These are phyloP conservation scores for Schizosaccharomyces osmophilus DNA, from an alignment of 805 yeast species.

Conservation along the genomic window DNA sequence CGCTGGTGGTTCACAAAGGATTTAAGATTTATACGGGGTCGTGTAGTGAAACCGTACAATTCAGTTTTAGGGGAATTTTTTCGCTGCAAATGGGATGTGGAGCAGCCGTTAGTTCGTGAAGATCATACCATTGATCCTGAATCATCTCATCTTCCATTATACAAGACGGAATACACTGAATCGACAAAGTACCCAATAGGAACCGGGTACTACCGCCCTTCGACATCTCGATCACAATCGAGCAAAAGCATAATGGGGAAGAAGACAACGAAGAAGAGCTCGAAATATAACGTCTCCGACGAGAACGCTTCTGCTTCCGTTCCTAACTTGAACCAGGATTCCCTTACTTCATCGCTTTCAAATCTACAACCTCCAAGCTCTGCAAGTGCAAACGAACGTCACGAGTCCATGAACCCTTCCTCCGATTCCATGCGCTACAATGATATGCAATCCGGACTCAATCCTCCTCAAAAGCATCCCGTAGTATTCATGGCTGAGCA, in stretches of 20 bases:
- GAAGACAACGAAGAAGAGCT: background rate
- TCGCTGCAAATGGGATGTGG: conserved; percentile 1
- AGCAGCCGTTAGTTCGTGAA: background rate
- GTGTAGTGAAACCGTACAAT: conserved; percentile 2
- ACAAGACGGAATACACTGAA: background rate
- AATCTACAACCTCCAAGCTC: no score
- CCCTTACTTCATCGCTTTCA: background rate
- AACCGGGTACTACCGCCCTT: background rate
- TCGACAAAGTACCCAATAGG: background rate
- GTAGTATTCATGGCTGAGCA: conserved; percentile 1
- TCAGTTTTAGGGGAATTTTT: conserved; percentile 3
- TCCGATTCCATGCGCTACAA: no score
- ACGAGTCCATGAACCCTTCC: no score
- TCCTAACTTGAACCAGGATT: background rate
- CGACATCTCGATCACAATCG: background rate
- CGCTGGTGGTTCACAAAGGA: conserved; percentile 4
- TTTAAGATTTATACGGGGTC: background rate
- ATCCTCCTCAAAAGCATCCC: background rate
- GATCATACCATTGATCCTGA: conserved; percentile 2
- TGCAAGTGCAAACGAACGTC: no score
- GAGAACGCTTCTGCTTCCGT: background rate
- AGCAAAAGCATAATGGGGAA: background rate
- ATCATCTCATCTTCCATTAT: background rate
- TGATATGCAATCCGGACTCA: no score
- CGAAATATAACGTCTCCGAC: background rate